These are phyloP conservation scores for Dictyostelium purpureum DNA, from an alignment of 78 protist species.

Conservation along the genomic window DNA sequence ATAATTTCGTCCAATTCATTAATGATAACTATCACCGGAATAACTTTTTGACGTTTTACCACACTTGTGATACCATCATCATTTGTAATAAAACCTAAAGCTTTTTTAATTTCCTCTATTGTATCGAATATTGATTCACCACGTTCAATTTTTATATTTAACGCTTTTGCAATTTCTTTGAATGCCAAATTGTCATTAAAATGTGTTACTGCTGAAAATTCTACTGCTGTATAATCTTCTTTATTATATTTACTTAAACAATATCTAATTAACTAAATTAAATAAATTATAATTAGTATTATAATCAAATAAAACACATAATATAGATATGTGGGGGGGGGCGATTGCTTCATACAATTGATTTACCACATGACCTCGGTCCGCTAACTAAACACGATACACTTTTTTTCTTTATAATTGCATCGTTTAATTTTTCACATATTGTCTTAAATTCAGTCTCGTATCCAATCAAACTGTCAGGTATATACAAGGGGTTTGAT, in stretches of 20 bases:
- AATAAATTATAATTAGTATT: not conserved
- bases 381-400: conserved; percentile 16
- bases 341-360: conserved; percentile 10
- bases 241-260: not conserved
- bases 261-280: conserved; percentile 5
- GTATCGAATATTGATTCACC: not conserved
- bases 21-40: conserved; percentile 18
- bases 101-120: not conserved
- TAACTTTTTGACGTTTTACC: not conserved
- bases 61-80: not conserved
- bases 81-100: conserved; percentile 2
- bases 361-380: conserved; percentile 22
- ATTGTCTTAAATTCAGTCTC: not conserved
- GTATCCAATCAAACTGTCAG: not conserved
- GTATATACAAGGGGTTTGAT: too few species aligned
- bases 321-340: not conserved
- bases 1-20: conserved; percentile 38
- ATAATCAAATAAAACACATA: not conserved
- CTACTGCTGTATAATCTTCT: not conserved
- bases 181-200: conserved; percentile 6
- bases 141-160: not conserved
- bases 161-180: not conserved
- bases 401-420: conserved; percentile 15
- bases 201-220: conserved; percentile 11
- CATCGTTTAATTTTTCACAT: not conserved